A percentile compares a stretch with the other conserved stretches of the same genome.
Evolutionary conservation across 305 asterid genomes (phyloP).

Genomic region (Lippia alba): DNA sequence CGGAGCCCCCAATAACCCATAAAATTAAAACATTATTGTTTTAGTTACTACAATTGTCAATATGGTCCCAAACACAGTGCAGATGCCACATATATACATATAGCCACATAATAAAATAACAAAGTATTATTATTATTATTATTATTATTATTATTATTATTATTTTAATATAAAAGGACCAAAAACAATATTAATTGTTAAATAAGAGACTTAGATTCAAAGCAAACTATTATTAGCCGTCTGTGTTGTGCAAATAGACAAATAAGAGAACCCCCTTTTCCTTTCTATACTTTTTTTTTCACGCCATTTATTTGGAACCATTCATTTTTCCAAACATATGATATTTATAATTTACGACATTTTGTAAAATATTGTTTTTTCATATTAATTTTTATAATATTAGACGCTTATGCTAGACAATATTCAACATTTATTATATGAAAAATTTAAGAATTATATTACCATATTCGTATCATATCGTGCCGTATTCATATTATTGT

Average conservation of each 20-base stretch:
- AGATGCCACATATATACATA: background rate
- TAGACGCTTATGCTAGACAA: background rate
- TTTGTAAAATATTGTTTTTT: too few species aligned
- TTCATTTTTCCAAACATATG: background rate
- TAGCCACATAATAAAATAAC: background rate
- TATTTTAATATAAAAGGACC: background rate
- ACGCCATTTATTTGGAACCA: conserved; percentile 48
- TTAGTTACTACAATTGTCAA: background rate
- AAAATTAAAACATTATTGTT: background rate
- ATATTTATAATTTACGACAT: too few species aligned
- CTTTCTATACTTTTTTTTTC: conserved; percentile 8
- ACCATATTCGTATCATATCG: too few species aligned
- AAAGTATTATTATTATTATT: background rate
- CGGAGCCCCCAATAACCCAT: background rate
- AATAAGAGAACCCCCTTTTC: conserved; percentile 14
- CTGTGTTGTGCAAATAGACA: conserved; percentile 34
- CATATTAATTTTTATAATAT: too few species aligned
- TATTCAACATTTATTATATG: too few species aligned
- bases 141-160: background rate
- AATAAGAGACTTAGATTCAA: conserved; percentile 35
- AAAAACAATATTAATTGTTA: background rate
- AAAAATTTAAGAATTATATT: too few species aligned
- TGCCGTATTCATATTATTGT: too few species aligned
- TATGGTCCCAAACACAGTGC: conserved; percentile 14
- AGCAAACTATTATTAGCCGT: conserved; percentile 40